A percentile compares a stretch with the other conserved stretches of the same genome.
Evolutionary conservation across 345 rosid genomes (phyloP).

Genomic region (Kandelia obovata): DNA sequence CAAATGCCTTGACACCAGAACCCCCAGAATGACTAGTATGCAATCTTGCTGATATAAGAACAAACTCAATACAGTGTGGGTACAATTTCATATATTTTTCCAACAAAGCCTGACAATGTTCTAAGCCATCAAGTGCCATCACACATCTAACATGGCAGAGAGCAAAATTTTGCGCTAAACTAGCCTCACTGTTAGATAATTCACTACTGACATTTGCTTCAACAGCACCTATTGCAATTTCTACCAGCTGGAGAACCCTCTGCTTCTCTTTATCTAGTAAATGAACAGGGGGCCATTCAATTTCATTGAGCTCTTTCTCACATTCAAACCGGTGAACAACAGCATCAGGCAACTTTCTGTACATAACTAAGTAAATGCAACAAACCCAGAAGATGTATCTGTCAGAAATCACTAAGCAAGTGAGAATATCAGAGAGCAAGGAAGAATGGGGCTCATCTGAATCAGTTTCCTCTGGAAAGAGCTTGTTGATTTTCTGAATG

Average conservation of each 20-base stretch:
- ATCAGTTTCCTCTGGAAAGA: slow-evolving; percentile 38
- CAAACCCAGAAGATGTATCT: slow-evolving; percentile 96
- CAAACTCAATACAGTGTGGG: slow-evolving; percentile 69
- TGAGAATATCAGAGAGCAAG: slow-evolving; percentile 73
- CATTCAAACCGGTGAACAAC: slow-evolving; percentile 64
- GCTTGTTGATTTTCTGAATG: slow-evolving; percentile 44
- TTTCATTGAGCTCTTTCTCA: slow-evolving; percentile 61
- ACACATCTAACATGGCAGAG: slow-evolving; percentile 57
- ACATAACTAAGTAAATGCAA: slow-evolving; percentile 93
- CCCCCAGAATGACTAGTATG: slow-evolving; percentile 35
- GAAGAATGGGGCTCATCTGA: slow-evolving; percentile 57
- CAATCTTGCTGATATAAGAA: slow-evolving; percentile 56
- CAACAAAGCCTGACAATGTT: slow-evolving; percentile 43
- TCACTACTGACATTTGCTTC: slow-evolving; percentile 28
- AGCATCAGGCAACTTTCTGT: slow-evolving; percentile 92
- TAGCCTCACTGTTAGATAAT: slow-evolving; percentile 24
- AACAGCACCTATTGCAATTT: slow-evolving; percentile 40
- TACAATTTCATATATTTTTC: slow-evolving; percentile 46
- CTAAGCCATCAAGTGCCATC: slow-evolving; percentile 50
- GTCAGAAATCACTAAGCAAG: slow-evolving; percentile 84
- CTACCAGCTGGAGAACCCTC: slow-evolving; percentile 48
- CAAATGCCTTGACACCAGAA: slow-evolving; percentile 47
- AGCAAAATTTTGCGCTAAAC: slow-evolving; percentile 51
- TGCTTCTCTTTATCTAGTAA: slow-evolving; percentile 50
- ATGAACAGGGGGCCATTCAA: slow-evolving; percentile 73